Base-by-base conservation (phyloP, 148 eudicot species). In the Nyssa sinensis region DNA sequence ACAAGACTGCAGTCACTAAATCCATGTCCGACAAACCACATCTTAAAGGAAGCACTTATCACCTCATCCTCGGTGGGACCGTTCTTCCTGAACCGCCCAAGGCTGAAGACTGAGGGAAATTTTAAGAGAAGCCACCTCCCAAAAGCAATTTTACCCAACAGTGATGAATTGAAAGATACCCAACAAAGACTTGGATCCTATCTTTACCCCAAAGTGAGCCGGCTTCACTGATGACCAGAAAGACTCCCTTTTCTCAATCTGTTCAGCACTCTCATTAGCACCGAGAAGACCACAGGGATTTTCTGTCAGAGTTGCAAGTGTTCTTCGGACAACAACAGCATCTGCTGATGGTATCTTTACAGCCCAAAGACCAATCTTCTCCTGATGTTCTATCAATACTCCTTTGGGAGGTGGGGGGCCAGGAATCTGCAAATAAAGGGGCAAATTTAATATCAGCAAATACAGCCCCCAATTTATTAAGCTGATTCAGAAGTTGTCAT, bases 11-110 rank as follows among this genome's bases (percentile, higher is more conserved):
- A 21, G 68, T 87, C 88, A 13, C 87, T 84, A 72, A 74, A 94
- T 19, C 98, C 98, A 17, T 59, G 79, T 10, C 96, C 93, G 16
- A 94, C 85, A 67, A 94, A 94, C 96, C 97, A 94, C 98, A 91
- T 94, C 77, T 88, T 94, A 67, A 94, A 94, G 55, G 86, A 67
- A 58, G 98, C 97, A 83, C 91, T 87, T 29, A 77, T 81, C 74
- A 92, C 97, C 82, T 94, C 87, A 1, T 86, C 98, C 74, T 94
- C 98, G 14, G 86, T 83, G 30, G 97, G 96, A 29, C 97, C 97
- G 24, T 79, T 73, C 82, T 92, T 88, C 82, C 79, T 84, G 77
- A 92, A 92, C 85, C 81, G 32, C 27, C 98, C 97, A 28, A 90
- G 88, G 69, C 93, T 92, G 80, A 92, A 94, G 32, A 92, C 19